A percentile compares a stretch with the other conserved stretches of the same genome.
phyloP scores from a whole-genome alignment of 345 rosid genomes.

The Linum usitatissimum region DNA sequence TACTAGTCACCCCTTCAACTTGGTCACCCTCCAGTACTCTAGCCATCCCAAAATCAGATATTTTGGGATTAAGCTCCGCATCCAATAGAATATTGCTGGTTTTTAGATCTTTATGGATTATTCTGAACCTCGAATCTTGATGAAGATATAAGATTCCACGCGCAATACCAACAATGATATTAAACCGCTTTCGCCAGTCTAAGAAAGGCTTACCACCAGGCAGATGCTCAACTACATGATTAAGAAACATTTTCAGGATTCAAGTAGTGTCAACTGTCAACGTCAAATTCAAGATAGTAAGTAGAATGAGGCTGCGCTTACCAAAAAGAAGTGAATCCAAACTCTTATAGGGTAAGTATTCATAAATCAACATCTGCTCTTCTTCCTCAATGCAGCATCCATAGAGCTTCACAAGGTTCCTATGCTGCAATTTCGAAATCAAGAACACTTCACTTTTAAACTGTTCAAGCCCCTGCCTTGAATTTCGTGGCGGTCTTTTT shows the following conservation, averaged over 20 bases:
- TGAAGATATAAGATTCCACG: constrained; percentile 4
- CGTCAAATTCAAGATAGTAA: neutral
- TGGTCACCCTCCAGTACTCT: no score
- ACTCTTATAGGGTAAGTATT: constrained; percentile 13
- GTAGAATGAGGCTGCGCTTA: neutral
- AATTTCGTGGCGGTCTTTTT: neutral
- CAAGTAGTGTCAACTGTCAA: neutral
- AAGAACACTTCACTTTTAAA: neutral
- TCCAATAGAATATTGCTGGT: neutral
- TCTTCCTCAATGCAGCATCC: constrained; percentile 13
- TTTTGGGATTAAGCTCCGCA: neutral
- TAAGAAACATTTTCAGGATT: neutral
- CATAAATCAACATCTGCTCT: constrained; percentile 12
- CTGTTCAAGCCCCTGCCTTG: neutral
- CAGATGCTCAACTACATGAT: neutral
- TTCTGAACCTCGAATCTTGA: constrained; percentile 3
- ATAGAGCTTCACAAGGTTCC: constrained; percentile 2
- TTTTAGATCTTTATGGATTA: neutral
- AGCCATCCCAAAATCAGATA: no score
- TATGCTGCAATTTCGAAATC: neutral
- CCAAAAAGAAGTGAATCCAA: constrained; percentile 13
- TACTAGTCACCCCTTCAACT: no score
- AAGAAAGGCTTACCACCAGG: neutral
- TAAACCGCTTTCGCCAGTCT: neutral
- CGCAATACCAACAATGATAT: neutral